These are phyloP conservation scores for Gautieria morchelliformis DNA, from an alignment of 768 basidiomycete species.

Conservation along the genomic window DNA sequence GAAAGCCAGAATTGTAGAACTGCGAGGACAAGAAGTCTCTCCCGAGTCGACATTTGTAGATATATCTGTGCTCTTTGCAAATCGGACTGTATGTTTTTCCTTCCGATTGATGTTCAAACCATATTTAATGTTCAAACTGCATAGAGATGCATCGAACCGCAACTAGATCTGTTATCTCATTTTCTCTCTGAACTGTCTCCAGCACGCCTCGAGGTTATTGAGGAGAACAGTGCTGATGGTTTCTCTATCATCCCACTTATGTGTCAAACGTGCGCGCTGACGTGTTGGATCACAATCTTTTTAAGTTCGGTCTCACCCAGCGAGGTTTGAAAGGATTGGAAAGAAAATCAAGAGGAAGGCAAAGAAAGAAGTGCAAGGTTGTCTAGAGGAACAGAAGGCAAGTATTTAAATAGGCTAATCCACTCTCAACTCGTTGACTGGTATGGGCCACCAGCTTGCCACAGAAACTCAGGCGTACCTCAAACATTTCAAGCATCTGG, in stretches of 20 bases:
- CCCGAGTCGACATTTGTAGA: not conserved
- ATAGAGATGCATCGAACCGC: not conserved
- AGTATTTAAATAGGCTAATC: not conserved
- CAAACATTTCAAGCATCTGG: constrained; percentile 3
- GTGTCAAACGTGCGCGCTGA: not conserved
- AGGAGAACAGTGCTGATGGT: constrained; percentile 5
- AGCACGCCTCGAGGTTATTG: constrained; percentile 1
- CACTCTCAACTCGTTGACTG: not conserved
- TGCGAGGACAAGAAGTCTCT: not conserved
- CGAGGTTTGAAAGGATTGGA: not conserved
- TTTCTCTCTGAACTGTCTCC: not conserved
- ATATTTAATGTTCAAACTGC: not conserved
- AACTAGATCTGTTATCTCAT: not conserved
- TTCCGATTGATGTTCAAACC: not conserved
- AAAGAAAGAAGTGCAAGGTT: not conserved
- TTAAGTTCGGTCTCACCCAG: constrained; percentile 4
- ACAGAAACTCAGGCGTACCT: constrained; percentile 1
- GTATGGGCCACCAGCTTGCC: not conserved
- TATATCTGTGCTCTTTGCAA: not conserved
- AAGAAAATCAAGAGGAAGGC: not conserved
- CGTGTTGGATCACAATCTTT: not conserved
- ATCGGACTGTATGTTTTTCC: constrained; percentile 1
- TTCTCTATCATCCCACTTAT: not conserved
- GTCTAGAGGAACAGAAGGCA: constrained; percentile 3
- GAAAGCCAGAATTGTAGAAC: not conserved